Evolutionary conservation across 108 stramenopile species (phyloP).

Genomic region (Nitzschia putrida): DNA sequence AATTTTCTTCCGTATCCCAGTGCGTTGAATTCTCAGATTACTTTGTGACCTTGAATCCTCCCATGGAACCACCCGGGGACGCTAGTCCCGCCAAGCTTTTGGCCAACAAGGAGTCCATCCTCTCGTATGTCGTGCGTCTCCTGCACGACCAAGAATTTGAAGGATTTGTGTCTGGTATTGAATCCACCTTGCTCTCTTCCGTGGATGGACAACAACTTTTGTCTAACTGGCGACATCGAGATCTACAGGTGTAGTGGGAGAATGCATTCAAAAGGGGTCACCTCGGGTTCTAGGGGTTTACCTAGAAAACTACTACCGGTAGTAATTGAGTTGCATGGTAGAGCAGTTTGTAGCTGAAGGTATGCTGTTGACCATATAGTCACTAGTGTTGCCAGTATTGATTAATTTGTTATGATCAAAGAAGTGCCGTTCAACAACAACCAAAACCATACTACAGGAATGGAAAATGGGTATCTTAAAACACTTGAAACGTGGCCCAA

Average conservation of each 20-base stretch:
- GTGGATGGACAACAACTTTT: constrained; percentile 39
- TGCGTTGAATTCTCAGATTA: constrained; percentile 45
- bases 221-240: constrained; percentile 21
- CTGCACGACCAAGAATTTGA: constrained; percentile 46
- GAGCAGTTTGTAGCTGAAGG: no score
- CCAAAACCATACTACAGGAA: no score
- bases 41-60: constrained; percentile 33
- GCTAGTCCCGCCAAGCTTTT: not conserved
- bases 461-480: no score
- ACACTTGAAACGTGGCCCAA: no score
- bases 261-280: no score
- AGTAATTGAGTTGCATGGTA: no score
- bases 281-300: no score
- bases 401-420: no score
- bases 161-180: constrained; percentile 37
- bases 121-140: constrained; percentile 30
- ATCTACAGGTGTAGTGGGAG: not conserved
- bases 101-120: constrained; percentile 10
- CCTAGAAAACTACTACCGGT: no score
- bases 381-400: no score
- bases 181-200: constrained; percentile 23
- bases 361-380: no score
- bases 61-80: not conserved
- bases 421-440: no score
- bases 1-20: constrained; percentile 39